phyloP scores from a whole-genome alignment of 257 asterid genomes.

The Pogostemon cablin region DNA sequence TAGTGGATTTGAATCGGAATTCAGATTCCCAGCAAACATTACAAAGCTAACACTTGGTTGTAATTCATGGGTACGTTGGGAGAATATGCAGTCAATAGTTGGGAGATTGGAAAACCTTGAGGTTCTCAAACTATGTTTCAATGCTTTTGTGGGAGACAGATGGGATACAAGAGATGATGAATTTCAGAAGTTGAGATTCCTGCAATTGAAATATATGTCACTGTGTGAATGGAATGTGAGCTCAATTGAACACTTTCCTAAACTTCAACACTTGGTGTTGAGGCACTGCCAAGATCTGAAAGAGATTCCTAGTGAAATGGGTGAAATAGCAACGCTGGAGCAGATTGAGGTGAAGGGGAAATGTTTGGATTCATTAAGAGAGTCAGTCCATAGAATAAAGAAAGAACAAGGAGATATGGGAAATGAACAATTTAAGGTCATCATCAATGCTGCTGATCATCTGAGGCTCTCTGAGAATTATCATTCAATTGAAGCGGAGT shows the following conservation, averaged over 20 bases:
- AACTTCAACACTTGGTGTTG: too few relatives aligned
- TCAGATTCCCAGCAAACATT: neutral
- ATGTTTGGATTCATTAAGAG: neutral
- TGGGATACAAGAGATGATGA: too few relatives aligned
- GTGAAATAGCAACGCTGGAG: too few relatives aligned
- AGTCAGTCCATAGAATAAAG: neutral
- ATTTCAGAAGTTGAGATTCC: too few relatives aligned
- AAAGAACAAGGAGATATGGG: neutral
- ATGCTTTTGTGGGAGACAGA: neutral
- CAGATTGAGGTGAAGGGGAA: neutral
- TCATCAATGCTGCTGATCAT: neutral
- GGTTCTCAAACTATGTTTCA: neutral
- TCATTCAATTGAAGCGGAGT: too few relatives aligned
- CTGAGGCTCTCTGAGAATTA: too few relatives aligned
- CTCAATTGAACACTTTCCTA: neutral
- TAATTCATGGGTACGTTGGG: neutral
- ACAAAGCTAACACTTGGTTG: neutral
- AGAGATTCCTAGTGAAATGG: too few relatives aligned
- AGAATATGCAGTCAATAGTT: neutral
- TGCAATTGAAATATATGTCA: too few relatives aligned
- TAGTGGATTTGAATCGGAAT: neutral
- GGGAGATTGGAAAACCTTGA: conserved; percentile 8
- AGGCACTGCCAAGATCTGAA: too few relatives aligned
- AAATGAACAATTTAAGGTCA: neutral
- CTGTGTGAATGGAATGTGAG: too few relatives aligned